Evolutionary conservation across 1,139 yeast species (phyloP), one percentile per base, ranked within the genome.

Genomic region (Yamadazyma mexicana): DNA sequence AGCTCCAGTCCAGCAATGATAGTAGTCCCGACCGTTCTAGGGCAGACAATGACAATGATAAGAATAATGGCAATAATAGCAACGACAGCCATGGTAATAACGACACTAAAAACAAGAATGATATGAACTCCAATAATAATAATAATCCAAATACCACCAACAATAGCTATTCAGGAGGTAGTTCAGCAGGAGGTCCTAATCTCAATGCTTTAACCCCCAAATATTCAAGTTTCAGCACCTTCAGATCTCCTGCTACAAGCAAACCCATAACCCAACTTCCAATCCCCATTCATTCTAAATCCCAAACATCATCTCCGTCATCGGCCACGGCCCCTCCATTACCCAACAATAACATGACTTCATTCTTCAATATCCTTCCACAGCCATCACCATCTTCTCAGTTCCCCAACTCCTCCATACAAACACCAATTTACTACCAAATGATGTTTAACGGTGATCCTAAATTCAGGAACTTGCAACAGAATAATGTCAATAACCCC

Each of bases 271-370:
- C 56, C 8, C 58, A 65, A 3, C 56, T 72, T 37, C 76, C 75
- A 10, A 45, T 69, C 20, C 75, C 76, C 2, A 56, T 65, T 17
- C 65, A 60, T 11, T 54, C 61, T 41, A 69, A 69, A 50, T 68
- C 73, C 11, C 75, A 66, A 51, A 66, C 74, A 1, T 61, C 68
- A 27, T 67, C 75, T n/a, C 77, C 77, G 1, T 56, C 66, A 8
- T 62, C 67, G 43, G 70, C 73, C 2, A 61, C 69, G 4, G 75
- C 71, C 5, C 75, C 75, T 5, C 61, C 55, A 5, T 52, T 67
- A 15, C 74, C 74, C 0, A 35, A 51, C 33, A 48, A 49, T 35
- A 60, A 61, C 2, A 42, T 52, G 42, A 40, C 55, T 7, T 46
- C 54, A 37, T 61, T 61, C 40, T 59, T 58, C 41, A 55, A 58